Evolutionary conservation across 1,284 basidiomycete species (phyloP), one percentile per base, ranked within the genome.

Genomic region (Leccinum fallax): DNA sequence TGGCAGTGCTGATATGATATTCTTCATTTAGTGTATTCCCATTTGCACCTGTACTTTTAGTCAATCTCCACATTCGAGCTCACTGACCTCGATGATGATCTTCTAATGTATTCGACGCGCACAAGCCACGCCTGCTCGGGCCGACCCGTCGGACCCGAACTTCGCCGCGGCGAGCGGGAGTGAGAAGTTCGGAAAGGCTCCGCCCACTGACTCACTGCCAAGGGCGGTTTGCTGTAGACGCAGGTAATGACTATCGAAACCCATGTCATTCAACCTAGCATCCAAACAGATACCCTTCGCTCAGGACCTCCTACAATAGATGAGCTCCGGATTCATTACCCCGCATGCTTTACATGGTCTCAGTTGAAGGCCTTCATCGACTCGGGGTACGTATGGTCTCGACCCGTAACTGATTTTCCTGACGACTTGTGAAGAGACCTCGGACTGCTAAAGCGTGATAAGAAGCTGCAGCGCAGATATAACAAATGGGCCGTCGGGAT

Each of bases 301-400:
- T 60, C 77, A 8, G 89, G 90, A 0, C 85, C 80, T 28, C 90
- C 90, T 8, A 90, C 88, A 1, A 75, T 74, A 49, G 85, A 87
- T 61, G 91, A 93, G 66, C 74, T 93, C 4, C 73, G 85, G 7
- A 80, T 78, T 1, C 76, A 89, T 68, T 93, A 93, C 69, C 88
- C 89, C 5, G 81, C 87, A 2, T 86, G 83, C 66, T 92, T 91
- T 67, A 90, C 89, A 3, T 93, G 89, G 88, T 66, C 75, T 9
- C 86, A 92, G 69, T 76, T 93, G 32, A 92, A 87, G 75, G 83
- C 86, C 2, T 91, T 92, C 66, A 81, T 93, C 57, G 89, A 87
- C 70, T 88, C 89, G 60, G 90, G 90, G 89, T 90, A 69, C 56
- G 77, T 69, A 55, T 21, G 5, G 53, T 43, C 21, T 43, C 34